phyloP scores from a whole-genome alignment of 2,329 filamentous ascomycete genomes.

The Sporothrix luriei region DNA sequence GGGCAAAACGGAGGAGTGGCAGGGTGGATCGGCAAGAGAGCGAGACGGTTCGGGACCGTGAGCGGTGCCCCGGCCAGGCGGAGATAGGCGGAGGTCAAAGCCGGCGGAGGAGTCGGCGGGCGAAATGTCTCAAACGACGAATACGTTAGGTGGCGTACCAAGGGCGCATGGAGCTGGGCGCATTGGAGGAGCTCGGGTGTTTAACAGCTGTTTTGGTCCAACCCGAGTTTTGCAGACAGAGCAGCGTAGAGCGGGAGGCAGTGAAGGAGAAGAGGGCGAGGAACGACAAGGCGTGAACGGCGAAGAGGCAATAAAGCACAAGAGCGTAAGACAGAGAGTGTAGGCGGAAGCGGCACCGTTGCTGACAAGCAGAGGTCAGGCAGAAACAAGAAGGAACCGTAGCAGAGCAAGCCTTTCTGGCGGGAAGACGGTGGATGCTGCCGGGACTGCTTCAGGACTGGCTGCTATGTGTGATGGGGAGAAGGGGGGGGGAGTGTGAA shows the following conservation, averaged over 20 bases:
- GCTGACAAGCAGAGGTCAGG: neutral
- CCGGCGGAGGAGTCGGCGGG: neutral
- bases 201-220: neutral
- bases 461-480: neutral
- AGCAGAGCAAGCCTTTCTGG: constrained; percentile 1
- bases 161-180: neutral
- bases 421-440: neutral
- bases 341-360: neutral
- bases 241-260: neutral
- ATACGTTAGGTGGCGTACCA: neutral
- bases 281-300: neutral
- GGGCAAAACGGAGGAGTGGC: neutral
- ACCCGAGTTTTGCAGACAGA: neutral
- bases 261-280: neutral
- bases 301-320: neutral
- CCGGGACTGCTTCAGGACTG: neutral
- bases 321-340: neutral
- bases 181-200: neutral
- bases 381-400: neutral
- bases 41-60: neutral
- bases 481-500: neutral
- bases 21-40: neutral
- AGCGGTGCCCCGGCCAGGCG: neutral
- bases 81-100: constrained; percentile 4
- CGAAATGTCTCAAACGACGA: neutral